phyloP scores from a whole-genome alignment of 306 rosid species.

The Lagenaria siceraria region DNA sequence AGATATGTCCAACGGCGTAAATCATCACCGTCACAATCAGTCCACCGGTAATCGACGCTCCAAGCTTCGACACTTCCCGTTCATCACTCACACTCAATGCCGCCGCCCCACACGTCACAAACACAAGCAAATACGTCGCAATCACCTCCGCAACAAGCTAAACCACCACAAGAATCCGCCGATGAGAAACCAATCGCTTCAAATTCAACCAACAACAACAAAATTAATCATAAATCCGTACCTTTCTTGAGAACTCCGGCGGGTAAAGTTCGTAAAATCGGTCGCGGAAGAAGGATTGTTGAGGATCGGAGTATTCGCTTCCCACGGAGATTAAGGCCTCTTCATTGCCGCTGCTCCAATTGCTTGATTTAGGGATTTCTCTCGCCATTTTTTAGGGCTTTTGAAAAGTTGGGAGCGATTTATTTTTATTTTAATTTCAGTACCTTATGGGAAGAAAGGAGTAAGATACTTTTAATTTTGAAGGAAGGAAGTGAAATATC shows the following conservation, averaged over 20 bases:
- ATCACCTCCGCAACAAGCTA: constrained; percentile 67
- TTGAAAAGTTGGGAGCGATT: neutral
- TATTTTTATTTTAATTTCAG: too few species aligned
- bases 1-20: constrained; percentile 73
- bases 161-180: neutral
- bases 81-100: constrained; percentile 40
- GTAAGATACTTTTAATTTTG: too few species aligned
- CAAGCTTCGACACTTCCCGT: constrained; percentile 40
- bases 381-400: neutral
- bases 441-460: neutral
- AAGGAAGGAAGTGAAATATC: neutral
- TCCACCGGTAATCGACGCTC: constrained; percentile 66
- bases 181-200: neutral
- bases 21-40: constrained; percentile 64
- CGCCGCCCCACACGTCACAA: constrained; percentile 60
- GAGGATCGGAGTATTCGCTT: neutral
- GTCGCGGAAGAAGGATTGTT: neutral
- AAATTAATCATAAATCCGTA: neutral
- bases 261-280: neutral
- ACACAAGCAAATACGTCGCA: constrained; percentile 63
- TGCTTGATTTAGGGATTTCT: too few species aligned
- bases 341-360: neutral
- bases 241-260: neutral
- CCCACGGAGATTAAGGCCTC: neutral
- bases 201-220: neutral